Percentiles rank a stretch among this genome's conserved stretches.
phyloP scores from a whole-genome alignment of 2,329 filamentous ascomycete species.

The Hyphodiscus sp. region DNA sequence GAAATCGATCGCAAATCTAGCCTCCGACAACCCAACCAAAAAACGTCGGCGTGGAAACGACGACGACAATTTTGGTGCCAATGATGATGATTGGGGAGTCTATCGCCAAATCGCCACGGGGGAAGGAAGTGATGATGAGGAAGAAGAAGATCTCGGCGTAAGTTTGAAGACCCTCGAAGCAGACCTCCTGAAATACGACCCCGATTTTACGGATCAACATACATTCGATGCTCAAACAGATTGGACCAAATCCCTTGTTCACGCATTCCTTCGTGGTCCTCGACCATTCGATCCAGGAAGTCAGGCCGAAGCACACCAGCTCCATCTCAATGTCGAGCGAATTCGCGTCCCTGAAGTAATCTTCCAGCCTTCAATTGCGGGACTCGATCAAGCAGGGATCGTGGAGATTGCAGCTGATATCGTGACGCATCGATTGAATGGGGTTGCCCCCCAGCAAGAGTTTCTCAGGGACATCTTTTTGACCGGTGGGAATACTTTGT shows the following conservation, averaged over 20 bases:
- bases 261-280: slow-evolving; percentile 83
- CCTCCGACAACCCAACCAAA: slow-evolving; percentile 77
- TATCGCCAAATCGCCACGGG: slow-evolving; percentile 89
- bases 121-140: slow-evolving; percentile 77
- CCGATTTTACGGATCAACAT: slow-evolving; percentile 83
- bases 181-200: slow-evolving; percentile 80
- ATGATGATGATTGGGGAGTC: slow-evolving; percentile 97
- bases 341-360: slow-evolving; percentile 91
- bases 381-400: slow-evolving; percentile 87
- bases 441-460: slow-evolving; percentile 51
- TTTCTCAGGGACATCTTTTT: slow-evolving; percentile 85
- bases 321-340: slow-evolving; percentile 94
- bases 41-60: slow-evolving; percentile 83
- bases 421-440: slow-evolving; percentile 69
- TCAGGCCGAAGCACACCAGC: slow-evolving; percentile 74
- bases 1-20: slow-evolving; percentile 95
- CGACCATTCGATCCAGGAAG: slow-evolving; percentile 77
- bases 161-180: slow-evolving; percentile 72
- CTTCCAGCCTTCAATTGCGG: slow-evolving; percentile 87
- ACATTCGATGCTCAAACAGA: slow-evolving; percentile 88
- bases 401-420: slow-evolving; percentile 90
- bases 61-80: slow-evolving; percentile 93
- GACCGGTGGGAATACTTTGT: slow-evolving; percentile 87
- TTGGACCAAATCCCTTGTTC: slow-evolving; percentile 87
- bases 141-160: slow-evolving; percentile 77